Base-by-base conservation (phyloP, 495 filamentous ascomycete species). In the Annulohypoxylon maeteangense region DNA sequence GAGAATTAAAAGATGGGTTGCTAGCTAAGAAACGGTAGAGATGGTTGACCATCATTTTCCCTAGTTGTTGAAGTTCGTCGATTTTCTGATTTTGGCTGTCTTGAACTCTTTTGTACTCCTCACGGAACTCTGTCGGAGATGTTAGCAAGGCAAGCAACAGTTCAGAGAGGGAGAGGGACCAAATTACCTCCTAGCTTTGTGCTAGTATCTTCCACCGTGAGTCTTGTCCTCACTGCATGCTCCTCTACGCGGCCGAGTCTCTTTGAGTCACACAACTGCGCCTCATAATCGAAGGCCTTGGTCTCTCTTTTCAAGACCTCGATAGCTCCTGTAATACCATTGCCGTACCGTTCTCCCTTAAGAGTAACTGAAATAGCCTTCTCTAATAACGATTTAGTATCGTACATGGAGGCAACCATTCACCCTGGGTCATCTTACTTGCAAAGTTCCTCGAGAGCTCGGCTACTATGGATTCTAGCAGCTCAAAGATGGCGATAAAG, bases 251-350 rank as follows among this genome's bases (percentile, higher is more conserved):
- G 51, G 4, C 51, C 51, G 14, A 55, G 51, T 20, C 51, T 55
- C 29, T 55, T 55, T 1, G 51, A 55, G n/a, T 55, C 51, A 29
- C 51, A 55, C 36, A 55, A 11, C n/a, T 55, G 51, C 6, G 51
- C 51, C 16, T 55, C 51, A 10, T 20, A 7, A 20, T 55, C 51
- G 51, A 55, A 55, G 31, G 16, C 27, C n/a, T 55, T 55, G 16
- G 16, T 55, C 51, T 55, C 51, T 55, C 51, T 55, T 55, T 55
- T 55, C 29, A 55, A 18, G 27, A 20, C 27, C 31, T 36, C 51
- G 6, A 55, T 34, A 34, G 51, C 25, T n/a, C 4, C n/a, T 1
- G 27, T 34, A 20, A 55, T 34, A 4, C 4, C 10, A 34, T 5
- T 29, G 1, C 51, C 51, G 8, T 55, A 55, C 6, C n/a, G 51